Conservation (phyloP, 139 green algal genomes). For the Gonium pectorale region DNA sequence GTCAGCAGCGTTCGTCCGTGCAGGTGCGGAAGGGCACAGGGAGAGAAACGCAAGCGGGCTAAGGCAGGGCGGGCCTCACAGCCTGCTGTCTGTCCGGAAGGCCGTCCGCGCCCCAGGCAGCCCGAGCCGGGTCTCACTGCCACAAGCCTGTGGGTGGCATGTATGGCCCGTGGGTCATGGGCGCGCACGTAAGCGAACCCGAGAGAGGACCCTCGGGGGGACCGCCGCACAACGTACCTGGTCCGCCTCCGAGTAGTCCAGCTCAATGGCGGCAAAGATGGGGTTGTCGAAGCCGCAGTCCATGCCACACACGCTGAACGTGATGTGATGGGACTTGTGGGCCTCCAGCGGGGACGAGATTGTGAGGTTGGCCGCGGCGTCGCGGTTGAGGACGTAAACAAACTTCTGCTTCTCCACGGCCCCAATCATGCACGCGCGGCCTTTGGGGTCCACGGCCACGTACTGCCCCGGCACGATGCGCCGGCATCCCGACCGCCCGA, state of each 20-base stretch:
- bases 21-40: no score
- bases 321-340: constrained; percentile 93
- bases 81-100: no score
- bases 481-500: constrained; percentile 93
- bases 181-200: no score
- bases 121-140: no score
- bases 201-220: no score
- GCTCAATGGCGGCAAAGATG: constrained; percentile 98
- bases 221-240: no score
- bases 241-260: constrained; percentile 95
- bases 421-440: constrained; percentile 93
- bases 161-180: no score
- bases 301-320: constrained; percentile 86
- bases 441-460: constrained; percentile 93
- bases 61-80: no score
- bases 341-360: constrained; percentile 98
- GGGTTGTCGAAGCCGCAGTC: constrained; percentile 99
- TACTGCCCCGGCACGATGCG: constrained; percentile 97
- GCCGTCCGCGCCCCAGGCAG: no score
- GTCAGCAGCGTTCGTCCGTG: no score
- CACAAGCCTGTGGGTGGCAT: no score
- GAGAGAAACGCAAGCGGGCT: no score
- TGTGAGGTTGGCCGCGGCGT: constrained; percentile 94
- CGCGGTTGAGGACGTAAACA: constrained; percentile 98
- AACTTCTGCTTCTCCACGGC: constrained; percentile 98